Evolutionary conservation across 2,329 filamentous ascomycete species (phyloP), one percentile per base, ranked within the genome.

Genomic region (Arthroderma sp.): DNA sequence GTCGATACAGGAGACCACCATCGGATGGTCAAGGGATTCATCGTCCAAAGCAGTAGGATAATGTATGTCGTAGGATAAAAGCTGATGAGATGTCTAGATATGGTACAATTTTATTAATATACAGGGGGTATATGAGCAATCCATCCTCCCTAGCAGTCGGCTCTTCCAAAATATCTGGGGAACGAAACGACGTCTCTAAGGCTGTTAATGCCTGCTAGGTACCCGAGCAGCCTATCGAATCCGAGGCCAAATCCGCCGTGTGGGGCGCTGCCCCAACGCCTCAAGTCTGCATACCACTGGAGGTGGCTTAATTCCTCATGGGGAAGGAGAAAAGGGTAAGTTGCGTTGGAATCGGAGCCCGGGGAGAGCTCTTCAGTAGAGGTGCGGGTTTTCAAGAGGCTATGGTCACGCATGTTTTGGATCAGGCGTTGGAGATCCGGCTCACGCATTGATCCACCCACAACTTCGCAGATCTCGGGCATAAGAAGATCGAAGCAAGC

Each of bases 401-500:
- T 81, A 50, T 81, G 77, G 22, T 72, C 66, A 34, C 72, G 68
- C 86, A 94, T 93, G 42, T 80, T 79, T 43, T 75, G 67, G 47
- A 82, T 64, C 22, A 94, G 71, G 38, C 79, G 67, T 1, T 74
- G 65, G 32, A 87, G 68, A 37, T 83, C 77, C 64, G 94, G 79
- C 65, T 94, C 87, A 65, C 88, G 85, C 70, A 94, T 78, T 3
- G 86, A 94, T 32, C 88, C 88, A 28, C 88, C 88, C 1, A 83
- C 85, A 40, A 94, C 75, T 65, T 95, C 88, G 59, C 85, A 87
- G 46, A 89, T 73, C 47, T 87, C 83, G 10, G 86, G 86, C 10
- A 94, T 79, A 10, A 95, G 71, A 40, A 95, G 75, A 61, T 95
- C 88, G 60, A 95, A 95, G 65, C 86, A 94, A 48, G 87, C 85